Evolutionary conservation across 2,329 filamentous ascomycete genomes (phyloP), one percentile per base, ranked within the genome.

Genomic region (Drechmeria coniospora): DNA sequence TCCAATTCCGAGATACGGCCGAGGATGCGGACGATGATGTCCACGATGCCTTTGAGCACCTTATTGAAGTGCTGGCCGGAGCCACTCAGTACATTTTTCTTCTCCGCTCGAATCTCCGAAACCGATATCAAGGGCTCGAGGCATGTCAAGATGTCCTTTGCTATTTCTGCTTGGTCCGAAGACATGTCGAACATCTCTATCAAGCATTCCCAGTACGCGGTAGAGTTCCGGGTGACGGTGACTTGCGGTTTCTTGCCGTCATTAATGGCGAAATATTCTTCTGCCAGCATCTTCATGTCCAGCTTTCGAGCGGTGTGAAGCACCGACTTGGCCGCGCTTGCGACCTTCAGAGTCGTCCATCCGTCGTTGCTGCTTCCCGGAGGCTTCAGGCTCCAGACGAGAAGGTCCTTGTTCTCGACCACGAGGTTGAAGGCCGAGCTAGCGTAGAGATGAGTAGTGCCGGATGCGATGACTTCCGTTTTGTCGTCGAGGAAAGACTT

Each of bases 1-100:
- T 69, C 65, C 43, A 94, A 86, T 35, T 86, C 79, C 20, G 77
- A 77, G 23, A 98, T 57, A 8, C 79, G 69, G 36, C 84, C 79
- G 22, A 95, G 66, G 25, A 93, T 71, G 33, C 71, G 68, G 12
- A 75, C 74, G 15, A 93, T 68, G 53, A 73, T 53, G 54, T 63
- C 40, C 43, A 65, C 43, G 40, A 65, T 63, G 23, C 53, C 57
- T 26, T 53, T 46, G 5, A 87, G 77, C 15, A 76, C 72, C 25
- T 64, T 55, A 45, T 95, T 95, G 61, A 92, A 95, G 16, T 70
- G 63, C n/a, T 77, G 32, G 44, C 47, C 36, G 37, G 49, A 30
- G 41, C 59, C 39, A 51, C 51, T 33, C 47, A 56, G 46, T n/a
- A 51, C 42, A 11, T 44, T 42, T 25, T 53, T 54, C 22, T 53